Conservation (phyloP, 148 eudicot species). For the Polygonum aviculare region DNA sequence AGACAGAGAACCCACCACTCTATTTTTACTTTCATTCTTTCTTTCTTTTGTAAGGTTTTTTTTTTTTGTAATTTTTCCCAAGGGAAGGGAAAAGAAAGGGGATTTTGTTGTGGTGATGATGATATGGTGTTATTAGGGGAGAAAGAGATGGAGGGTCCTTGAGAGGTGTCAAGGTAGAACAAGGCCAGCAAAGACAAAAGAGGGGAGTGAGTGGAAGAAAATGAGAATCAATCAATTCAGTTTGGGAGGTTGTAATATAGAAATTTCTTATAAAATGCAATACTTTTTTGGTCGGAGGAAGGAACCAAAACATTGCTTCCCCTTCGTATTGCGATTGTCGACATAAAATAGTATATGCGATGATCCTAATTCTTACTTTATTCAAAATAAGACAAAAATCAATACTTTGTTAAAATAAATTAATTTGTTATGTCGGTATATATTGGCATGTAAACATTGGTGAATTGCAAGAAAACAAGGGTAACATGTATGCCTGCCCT, state of each 20-base stretch:
- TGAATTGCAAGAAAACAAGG: not conserved
- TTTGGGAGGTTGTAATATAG: not conserved
- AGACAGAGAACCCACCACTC: not conserved
- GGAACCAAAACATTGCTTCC: not conserved
- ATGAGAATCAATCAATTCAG: constrained; percentile 4
- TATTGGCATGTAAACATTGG: not conserved
- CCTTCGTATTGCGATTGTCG: too few relatives aligned
- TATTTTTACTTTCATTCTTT: not conserved
- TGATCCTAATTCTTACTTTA: too few relatives aligned
- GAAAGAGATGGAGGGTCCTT: not conserved
- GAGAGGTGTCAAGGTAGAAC: not conserved
- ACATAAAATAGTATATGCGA: too few relatives aligned
- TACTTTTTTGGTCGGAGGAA: not conserved
- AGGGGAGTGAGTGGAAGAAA: not conserved
- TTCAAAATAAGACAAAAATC: too few relatives aligned
- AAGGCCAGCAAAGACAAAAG: not conserved
- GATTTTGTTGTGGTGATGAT: not conserved
- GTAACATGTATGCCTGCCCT: not conserved
- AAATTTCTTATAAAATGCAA: not conserved
- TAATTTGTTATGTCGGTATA: too few relatives aligned
- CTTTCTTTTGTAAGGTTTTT: not conserved
- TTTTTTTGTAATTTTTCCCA: not conserved
- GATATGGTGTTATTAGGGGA: not conserved
- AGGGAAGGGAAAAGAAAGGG: not conserved
- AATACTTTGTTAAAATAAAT: too few relatives aligned